Evolutionary conservation across 805 yeast species (phyloP).

Genomic region (Ogataea thermomethanolica): DNA sequence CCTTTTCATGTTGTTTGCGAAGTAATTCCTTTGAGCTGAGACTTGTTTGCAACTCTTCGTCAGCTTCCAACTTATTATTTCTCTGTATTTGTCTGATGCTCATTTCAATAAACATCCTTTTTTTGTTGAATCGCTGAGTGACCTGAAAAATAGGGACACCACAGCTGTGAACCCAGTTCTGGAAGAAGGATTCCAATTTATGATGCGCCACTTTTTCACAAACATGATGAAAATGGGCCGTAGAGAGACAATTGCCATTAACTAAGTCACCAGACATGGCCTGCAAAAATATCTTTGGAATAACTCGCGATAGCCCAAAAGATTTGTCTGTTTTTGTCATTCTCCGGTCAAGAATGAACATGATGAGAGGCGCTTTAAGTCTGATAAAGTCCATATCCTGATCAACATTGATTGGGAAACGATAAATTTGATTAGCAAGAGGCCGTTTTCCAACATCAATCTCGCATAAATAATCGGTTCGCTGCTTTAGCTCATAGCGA

Average conservation of each 20-base stretch:
- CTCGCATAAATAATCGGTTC: constrained; percentile 63
- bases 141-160: constrained; percentile 89
- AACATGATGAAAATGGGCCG: constrained; percentile 84
- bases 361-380: constrained; percentile 80
- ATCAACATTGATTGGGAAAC: constrained; percentile 57
- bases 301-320: constrained; percentile 84
- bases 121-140: constrained; percentile 89
- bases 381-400: constrained; percentile 65
- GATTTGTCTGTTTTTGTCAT: constrained; percentile 96
- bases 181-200: constrained; percentile 76
- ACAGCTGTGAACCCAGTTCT: constrained; percentile 87
- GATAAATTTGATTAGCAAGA: constrained; percentile 63
- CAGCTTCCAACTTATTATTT: constrained; percentile 36
- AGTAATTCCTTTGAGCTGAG: constrained; percentile 11
- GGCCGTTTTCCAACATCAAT: constrained; percentile 80
- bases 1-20: constrained; percentile 25
- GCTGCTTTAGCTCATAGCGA: constrained; percentile 62
- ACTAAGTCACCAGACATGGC: constrained; percentile 93
- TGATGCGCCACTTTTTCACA: constrained; percentile 93
- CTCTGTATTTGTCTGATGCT: constrained; percentile 86
- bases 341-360: constrained; percentile 80
- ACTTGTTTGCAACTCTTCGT: constrained; percentile 17
- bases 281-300: constrained; percentile 87
- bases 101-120: constrained; percentile 91
- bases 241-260: constrained; percentile 69